A percentile compares a stretch with the other conserved stretches of the same genome.
Evolutionary conservation across 1,284 basidiomycete genomes (phyloP).

Genomic region (Ganoderma boninense): DNA sequence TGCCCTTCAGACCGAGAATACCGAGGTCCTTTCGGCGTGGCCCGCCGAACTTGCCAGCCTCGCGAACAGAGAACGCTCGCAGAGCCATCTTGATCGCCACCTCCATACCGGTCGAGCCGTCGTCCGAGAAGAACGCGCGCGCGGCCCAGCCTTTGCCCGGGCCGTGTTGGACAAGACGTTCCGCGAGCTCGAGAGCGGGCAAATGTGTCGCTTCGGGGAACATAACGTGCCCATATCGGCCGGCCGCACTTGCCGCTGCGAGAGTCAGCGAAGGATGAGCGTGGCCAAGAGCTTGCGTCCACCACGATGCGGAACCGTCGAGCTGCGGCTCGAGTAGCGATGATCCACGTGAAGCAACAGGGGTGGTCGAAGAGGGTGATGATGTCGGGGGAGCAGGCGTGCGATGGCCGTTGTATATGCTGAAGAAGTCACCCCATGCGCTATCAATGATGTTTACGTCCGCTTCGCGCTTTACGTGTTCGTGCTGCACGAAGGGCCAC

Average conservation of each 20-base stretch:
- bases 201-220: constrained; percentile 91
- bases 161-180: constrained; percentile 72
- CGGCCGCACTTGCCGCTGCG: constrained; percentile 90
- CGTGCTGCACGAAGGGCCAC: constrained; percentile 99
- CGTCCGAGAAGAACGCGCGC: constrained; percentile 93
- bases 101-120: constrained; percentile 97
- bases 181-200: constrained; percentile 85
- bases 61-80: constrained; percentile 69
- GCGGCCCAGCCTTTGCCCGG: constrained; percentile 91
- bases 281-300: constrained; percentile 96
- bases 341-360: neutral
- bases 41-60: constrained; percentile 44
- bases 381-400: constrained; percentile 6
- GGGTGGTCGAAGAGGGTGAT: constrained; percentile 24
- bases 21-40: constrained; percentile 70
- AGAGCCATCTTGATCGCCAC: constrained; percentile 97
- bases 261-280: constrained; percentile 80
- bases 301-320: constrained; percentile 97
- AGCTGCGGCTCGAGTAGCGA: constrained; percentile 77
- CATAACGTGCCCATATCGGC: constrained; percentile 96
- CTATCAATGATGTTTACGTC: constrained; percentile 94
- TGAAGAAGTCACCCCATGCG: constrained; percentile 89
- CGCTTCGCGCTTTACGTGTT: constrained; percentile 67
- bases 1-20: constrained; percentile 89
- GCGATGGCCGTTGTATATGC: constrained; percentile 59